Conservation (phyloP, 78 protist genomes). For the Protostelium mycophagum region DNA sequence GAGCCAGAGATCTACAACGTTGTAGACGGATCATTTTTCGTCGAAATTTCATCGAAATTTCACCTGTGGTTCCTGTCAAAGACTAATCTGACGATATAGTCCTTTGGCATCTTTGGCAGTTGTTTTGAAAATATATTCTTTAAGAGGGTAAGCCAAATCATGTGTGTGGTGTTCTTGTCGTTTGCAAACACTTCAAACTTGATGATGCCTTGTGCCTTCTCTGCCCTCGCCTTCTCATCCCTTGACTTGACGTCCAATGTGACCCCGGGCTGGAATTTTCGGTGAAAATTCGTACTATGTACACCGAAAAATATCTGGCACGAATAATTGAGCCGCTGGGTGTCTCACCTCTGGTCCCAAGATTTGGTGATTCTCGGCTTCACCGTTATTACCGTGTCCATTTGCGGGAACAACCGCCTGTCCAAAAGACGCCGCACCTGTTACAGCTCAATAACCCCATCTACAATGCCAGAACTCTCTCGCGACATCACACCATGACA, state of each 20-base stretch:
- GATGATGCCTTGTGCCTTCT: background rate
- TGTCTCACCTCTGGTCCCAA: background rate
- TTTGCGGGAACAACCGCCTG: no score
- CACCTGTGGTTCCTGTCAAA: slow-evolving; percentile 47
- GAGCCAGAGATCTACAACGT: background rate
- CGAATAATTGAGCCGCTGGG: background rate
- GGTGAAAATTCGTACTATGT: background rate
- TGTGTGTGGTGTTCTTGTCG: background rate
- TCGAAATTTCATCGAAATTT: background rate
- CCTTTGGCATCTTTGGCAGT: slow-evolving; percentile 92
- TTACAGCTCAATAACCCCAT: no score
- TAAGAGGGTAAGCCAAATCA: background rate
- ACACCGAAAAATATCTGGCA: background rate
- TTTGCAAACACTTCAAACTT: background rate
- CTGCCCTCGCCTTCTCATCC: background rate
- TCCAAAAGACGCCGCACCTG: no score
- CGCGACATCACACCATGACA: no score
- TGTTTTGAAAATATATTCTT: slow-evolving; percentile 77
- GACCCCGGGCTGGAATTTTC: no score
- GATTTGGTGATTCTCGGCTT: background rate
- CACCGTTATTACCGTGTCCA: no score
- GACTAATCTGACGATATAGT: slow-evolving; percentile 77
- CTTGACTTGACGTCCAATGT: background rate
- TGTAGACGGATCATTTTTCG: background rate
- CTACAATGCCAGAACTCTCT: no score